A percentile compares a stretch with the other conserved stretches of the same genome.
phyloP scores from a whole-genome alignment of 176 grass and related monocot species.

The Rhynchospora breviuscula region DNA sequence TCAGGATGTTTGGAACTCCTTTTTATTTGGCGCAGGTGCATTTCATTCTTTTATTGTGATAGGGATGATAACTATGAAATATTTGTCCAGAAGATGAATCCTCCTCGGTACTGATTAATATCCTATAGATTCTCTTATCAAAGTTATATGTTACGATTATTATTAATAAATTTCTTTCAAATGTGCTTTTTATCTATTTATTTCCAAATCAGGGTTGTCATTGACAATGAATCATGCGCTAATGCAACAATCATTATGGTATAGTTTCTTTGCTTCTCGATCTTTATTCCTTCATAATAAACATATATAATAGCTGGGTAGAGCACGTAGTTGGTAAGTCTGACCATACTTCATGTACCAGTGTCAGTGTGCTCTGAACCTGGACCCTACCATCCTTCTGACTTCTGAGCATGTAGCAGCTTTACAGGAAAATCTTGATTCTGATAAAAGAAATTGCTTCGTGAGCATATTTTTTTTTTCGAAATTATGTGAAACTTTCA shows the following conservation, averaged over 20 bases:
- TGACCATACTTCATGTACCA: background rate
- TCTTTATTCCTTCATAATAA: background rate
- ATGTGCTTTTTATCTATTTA: slow-evolving; percentile 1
- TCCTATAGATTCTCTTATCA: background rate
- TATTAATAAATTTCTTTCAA: background rate
- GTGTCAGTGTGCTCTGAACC: background rate
- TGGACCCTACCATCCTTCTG: background rate
- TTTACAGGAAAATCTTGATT: background rate
- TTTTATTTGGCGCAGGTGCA: slow-evolving; percentile 47
- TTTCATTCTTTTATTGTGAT: slow-evolving; percentile 45
- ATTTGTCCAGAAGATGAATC: slow-evolving; percentile 81
- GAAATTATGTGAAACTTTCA: background rate
- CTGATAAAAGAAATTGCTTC: background rate
- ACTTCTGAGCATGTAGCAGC: background rate
- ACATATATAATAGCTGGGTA: background rate
- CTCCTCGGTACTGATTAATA: slow-evolving; percentile 46
- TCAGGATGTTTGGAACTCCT: background rate
- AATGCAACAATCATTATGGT: slow-evolving; percentile 72
- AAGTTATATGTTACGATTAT: background rate
- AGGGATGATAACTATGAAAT: slow-evolving; percentile 80
- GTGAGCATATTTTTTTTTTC: background rate
- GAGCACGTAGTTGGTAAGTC: background rate
- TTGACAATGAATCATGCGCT: slow-evolving; percentile 52
- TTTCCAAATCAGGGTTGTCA: slow-evolving; percentile 36
- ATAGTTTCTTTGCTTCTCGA: background rate